Base-by-base conservation (phyloP, 2,329 filamentous ascomycete genomes). In the Graphilbum fragrans region DNA sequence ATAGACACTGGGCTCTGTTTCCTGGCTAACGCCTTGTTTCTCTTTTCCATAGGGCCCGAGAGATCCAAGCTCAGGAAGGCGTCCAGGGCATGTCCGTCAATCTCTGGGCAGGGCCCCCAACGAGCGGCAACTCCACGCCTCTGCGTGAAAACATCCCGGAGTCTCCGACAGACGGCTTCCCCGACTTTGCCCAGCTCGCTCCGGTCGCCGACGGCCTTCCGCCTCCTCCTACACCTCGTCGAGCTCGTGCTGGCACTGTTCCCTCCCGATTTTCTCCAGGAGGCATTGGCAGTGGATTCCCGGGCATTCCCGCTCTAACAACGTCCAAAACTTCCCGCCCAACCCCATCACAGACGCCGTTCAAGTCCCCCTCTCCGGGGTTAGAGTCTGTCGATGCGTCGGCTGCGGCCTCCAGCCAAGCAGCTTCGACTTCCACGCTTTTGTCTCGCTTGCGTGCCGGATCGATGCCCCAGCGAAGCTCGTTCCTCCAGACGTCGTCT, bases 121-220 rank as follows among this genome's bases (percentile, higher is more conserved):
- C 90, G 42, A 95, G 90, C 59, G 92, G 90, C 50, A 90, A 94
- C 61, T 95, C 90, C 18, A 95, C 90, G 34, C 92, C 92, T 52
- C 74, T 98, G 39, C 86, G 92, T 55, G 92, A 96, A 66, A 95
- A 90, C 50, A 96, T 98, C 47, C 88, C 90, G 49, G 92, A 98
- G 64, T 95, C 90, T 29, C 92, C 92, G 25, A 92, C 84, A 50
- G 90, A 95, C 65, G 90, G 85, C 51, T 96, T 96, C 53, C 88
- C 92, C 44, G 88, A 94, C 60, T 86, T 94, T 58, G 74, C 82
- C 49, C 77, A 80, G 52, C 71, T 84, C 34, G 73, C 82, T 34
- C 72, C 80, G 9, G 74, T 82, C 49, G 74, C 80, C 49, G 72
- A 69, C 45, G 58, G 82, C 50, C 74, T 80, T 46, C 72, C 68